Evolutionary conservation across 139 green algal genomes (phyloP), one percentile per base, ranked within the genome.

Genomic region (Chlorella sp.): DNA sequence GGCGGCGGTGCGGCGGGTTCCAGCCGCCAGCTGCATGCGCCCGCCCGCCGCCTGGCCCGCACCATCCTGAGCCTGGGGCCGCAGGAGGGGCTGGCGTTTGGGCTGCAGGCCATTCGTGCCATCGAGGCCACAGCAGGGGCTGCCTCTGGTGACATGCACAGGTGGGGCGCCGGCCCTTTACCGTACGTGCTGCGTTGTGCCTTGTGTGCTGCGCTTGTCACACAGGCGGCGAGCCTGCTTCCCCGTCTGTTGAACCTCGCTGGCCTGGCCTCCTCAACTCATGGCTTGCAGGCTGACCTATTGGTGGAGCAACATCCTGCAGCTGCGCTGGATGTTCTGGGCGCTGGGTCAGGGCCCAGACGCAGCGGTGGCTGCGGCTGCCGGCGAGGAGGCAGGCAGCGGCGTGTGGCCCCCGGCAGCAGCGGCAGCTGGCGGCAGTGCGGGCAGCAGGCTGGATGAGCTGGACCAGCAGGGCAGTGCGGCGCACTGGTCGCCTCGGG

Each of bases 11-110:
- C 51, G 22, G 51, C 51, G 51, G 51, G 51, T 16, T 20, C 14
- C 38, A 41, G 41, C 26, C 65, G 89, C 22, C 65, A 48, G 1
- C 54, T 92, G 38, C 94, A 97, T 73, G 90, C 92, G 17, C 92
- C 94, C 0, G 94, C 94, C 0, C 87, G 94, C 32, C 91, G 94
- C 38, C 76, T 97, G 20, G 94, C 93, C 2, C 87, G 94, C 32
- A 97, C 93, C 41, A 88, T 95, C 75, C 89, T 96, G 80, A 89
- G 82, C 76, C 87, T 96, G 44, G 92, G 94, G 1, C 79, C 85
- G 1, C 90, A 93, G 54, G 87, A 89, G 85, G 91, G 94, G 73
- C 65, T 89, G 32, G 56, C 83, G 1, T 96, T 97, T 85, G 93
- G 88, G 36, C 72, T 89, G 41, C 83, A 89, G 40, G 90, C 92